Evolutionary conservation across 2,329 filamentous ascomycete genomes (phyloP).

Genomic region (Diatrype stigma): DNA sequence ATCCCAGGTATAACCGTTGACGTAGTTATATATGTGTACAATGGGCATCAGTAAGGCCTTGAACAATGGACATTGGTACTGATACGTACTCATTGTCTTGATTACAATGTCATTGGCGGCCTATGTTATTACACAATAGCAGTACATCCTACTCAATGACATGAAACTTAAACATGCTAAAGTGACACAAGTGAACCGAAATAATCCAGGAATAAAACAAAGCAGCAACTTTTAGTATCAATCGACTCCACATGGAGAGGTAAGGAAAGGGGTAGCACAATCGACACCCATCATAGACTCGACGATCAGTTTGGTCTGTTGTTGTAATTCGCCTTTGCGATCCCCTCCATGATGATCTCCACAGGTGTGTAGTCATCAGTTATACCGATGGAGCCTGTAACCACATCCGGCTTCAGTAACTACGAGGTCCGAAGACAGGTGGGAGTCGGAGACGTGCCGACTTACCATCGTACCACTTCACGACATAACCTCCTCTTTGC

Average conservation of each 20-base stretch:
- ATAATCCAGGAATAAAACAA: not conserved
- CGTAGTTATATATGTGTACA: too few species aligned
- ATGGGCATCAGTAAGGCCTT: too few species aligned
- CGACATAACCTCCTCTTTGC: conserved; percentile 20
- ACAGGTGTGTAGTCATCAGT: conserved; percentile 30
- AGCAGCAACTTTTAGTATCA: not conserved
- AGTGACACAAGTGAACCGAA: not conserved
- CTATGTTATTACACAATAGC: too few species aligned
- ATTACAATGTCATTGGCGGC: too few species aligned
- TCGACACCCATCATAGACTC: not conserved
- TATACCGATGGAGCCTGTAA: conserved; percentile 21
- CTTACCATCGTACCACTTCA: conserved; percentile 36
- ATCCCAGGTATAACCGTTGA: too few species aligned
- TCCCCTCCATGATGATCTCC: conserved; percentile 28
- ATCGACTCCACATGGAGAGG: not conserved
- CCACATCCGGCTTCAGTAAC: conserved; percentile 2
- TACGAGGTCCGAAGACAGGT: not conserved
- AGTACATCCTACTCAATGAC: too few species aligned
- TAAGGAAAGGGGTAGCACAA: not conserved
- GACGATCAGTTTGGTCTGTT: not conserved
- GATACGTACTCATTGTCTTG: too few species aligned
- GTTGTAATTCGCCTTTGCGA: conserved; percentile 19
- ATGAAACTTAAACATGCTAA: not conserved
- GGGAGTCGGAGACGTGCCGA: conserved; percentile 1
- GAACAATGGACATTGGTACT: too few species aligned